Percentiles rank a stretch among this genome's conserved stretches.
phyloP scores from a whole-genome alignment of 352 stramenopile genomes.

The Albugo laibachii region DNA sequence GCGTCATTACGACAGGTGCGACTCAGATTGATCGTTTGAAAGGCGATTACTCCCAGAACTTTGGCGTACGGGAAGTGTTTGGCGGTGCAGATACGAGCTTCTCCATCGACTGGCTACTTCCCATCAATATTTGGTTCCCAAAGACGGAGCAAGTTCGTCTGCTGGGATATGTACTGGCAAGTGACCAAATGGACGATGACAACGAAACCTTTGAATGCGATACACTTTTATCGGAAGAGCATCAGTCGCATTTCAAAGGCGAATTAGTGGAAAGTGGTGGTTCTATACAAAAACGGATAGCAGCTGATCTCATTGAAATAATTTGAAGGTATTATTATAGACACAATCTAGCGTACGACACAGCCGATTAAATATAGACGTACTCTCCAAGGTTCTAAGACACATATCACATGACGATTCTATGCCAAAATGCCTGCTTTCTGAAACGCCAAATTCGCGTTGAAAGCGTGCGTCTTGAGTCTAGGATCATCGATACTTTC shows the following conservation, averaged over 20 bases:
- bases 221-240: too few species aligned
- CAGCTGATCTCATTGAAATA: slow-evolving; percentile 22
- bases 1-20: slow-evolving; percentile 87
- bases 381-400: slow-evolving; percentile 1
- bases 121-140: slow-evolving; percentile 76
- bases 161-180: slow-evolving; percentile 64
- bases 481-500: slow-evolving; percentile 65
- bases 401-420: slow-evolving; percentile 5
- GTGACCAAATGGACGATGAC: slow-evolving; percentile 36
- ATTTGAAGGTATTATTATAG: slow-evolving; percentile 15
- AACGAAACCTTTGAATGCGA: slow-evolving; percentile 17
- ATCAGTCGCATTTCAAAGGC: slow-evolving; percentile 19
- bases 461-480: slow-evolving; percentile 73
- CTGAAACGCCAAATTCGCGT: slow-evolving; percentile 52
- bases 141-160: slow-evolving; percentile 70
- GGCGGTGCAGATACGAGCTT: slow-evolving; percentile 35
- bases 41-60: slow-evolving; percentile 50
- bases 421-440: slow-evolving; percentile 56
- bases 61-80: slow-evolving; percentile 73
- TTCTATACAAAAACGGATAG: slow-evolving; percentile 68
- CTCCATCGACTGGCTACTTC: slow-evolving; percentile 54
- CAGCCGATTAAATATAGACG: slow-evolving; percentile 1
- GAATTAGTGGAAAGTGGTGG: slow-evolving; percentile 64
- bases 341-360: not conserved
- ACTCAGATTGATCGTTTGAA: slow-evolving; percentile 97